phyloP scores from a whole-genome alignment of 2,329 filamentous ascomycete species.

The Pseudogymnoascus destructans region DNA sequence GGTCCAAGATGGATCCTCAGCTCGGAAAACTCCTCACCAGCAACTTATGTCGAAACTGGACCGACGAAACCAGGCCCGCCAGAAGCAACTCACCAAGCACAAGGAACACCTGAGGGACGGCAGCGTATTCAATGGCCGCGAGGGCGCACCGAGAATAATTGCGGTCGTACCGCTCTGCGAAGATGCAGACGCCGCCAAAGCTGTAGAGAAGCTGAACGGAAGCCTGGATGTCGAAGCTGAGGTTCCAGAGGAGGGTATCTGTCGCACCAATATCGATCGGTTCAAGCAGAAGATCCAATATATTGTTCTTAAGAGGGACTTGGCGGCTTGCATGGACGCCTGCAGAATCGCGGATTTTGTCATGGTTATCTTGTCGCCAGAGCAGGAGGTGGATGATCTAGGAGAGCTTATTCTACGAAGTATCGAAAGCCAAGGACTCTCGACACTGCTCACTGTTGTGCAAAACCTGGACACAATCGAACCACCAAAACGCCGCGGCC shows the following conservation, averaged over 20 bases:
- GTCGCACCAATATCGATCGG: slow-evolving; percentile 63
- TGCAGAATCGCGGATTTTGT: slow-evolving; percentile 86
- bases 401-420: slow-evolving; percentile 77
- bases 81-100: slow-evolving; percentile 73
- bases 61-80: slow-evolving; percentile 86
- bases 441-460: slow-evolving; percentile 77
- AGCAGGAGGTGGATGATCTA: slow-evolving; percentile 69
- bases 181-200: slow-evolving; percentile 53
- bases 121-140: slow-evolving; percentile 71
- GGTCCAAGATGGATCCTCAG: slow-evolving; percentile 57
- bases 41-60: slow-evolving; percentile 97
- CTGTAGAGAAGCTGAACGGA: slow-evolving; percentile 57
- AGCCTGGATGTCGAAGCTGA: slow-evolving; percentile 68
- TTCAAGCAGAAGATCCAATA: slow-evolving; percentile 96
- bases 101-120: slow-evolving; percentile 68
- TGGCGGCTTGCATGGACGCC: slow-evolving; percentile 70
- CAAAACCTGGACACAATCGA: slow-evolving; percentile 68
- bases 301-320: slow-evolving; percentile 57
- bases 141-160: slow-evolving; percentile 78
- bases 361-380: slow-evolving; percentile 68
- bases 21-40: slow-evolving; percentile 81
- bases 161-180: slow-evolving; percentile 74
- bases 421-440: slow-evolving; percentile 87
- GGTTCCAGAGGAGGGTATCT: slow-evolving; percentile 41
- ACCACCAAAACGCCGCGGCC: slow-evolving; percentile 61